Base-by-base conservation (phyloP, 106 monocot species). In the Dendrobium nobile region DNA sequence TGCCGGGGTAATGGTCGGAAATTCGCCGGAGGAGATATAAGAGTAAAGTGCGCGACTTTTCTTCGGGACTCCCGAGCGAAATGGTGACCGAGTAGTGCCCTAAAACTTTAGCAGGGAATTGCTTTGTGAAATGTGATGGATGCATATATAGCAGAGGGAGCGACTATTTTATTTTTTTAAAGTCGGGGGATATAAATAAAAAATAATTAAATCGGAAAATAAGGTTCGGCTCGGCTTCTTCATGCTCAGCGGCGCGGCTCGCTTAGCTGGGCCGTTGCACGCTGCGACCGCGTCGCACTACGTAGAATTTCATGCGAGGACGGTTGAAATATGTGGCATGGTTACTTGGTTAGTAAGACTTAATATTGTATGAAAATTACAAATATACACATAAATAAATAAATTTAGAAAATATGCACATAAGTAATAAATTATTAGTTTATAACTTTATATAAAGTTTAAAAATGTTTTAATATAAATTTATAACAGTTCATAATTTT, bases 61-160 rank as follows among this genome's bases (percentile, higher is more conserved):
- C 26, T 4, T 48, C 24, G 48, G 48, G 33, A 33, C 37, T 15
- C 70, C 10, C 16, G 17, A 26, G 1, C 64, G 2, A 26, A 26
- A 5, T 65, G n/a, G 9, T 7, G 64, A n/a, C 74, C 15, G 16
- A 22, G 48, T 2, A 26, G 48, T 76, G 48, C 47, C 26, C 26
- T 76, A 47, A 75, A 75, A n/a, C 45, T 70, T 70, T 70, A 37
- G 43, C 72, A 72, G 72, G 13, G 40, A 24, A 33, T 31, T 70
- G 41, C 73, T 40, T 42, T 73, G 37, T 41, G 41, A 18, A 41
- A 42, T 15, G 41, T 42, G 37, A 7, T 7, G 74, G n/a, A 3
- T 44, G 43, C 20, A 13, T 8, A 74, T 74, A 74, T 42, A 70
- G 33, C 15, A 33, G 37, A 37, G 70, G 5, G 61, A 61, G 61